Base-by-base conservation (phyloP, 1,139 yeast species). In the Pichia sp. region DNA sequence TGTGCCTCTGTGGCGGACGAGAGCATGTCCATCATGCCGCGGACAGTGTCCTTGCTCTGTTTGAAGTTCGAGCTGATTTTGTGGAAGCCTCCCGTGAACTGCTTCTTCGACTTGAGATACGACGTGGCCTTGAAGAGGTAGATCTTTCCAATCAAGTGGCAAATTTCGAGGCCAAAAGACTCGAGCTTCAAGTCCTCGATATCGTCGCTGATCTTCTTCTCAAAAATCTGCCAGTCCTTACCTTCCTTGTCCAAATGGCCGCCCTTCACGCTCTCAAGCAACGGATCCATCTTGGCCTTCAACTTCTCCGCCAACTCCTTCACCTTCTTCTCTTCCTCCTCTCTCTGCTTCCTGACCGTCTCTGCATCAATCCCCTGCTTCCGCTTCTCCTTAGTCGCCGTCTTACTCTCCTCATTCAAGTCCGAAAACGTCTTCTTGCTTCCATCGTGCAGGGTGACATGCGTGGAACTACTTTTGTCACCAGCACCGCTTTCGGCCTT, bases 1-100 rank as follows among this genome's bases (percentile, higher is more conserved):
- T 90, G 96, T 0, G 97, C 98, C 69, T 93, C 98, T 51, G 89
- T 71, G 0, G 98, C 98, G 19, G 87, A 77, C 1, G 93, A 81
- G 8, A 93, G 83, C 23, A 97, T 87, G 64, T 84, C 84, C 75
- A 90, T 84, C 4, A 97, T 87, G 62, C 90, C 97, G 74, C 87
- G 87, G 31, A 89, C 81, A 32, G 89, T 84, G 2, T 87, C 85
- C 46, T 96, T 96, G 67, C 90, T 89, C 60, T 95, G 98, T 67
- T 88, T 89, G 61, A 92, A 77, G 40, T 87, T 80, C 67, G 87
- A 82, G 75, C 92, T 87, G 63, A 93, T 78, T 4, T 69, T 86
- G 66, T 78, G 82, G 69, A 72, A 78, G 57, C 78, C 87, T 72
- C 98, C 97, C 7, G 95, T 87, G 65, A 90, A 76, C 1, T 95